A percentile compares a stretch with the other conserved stretches of the same genome.
Conservation (phyloP, 345 rosid species). For the Raphanus raphanistrum region DNA sequence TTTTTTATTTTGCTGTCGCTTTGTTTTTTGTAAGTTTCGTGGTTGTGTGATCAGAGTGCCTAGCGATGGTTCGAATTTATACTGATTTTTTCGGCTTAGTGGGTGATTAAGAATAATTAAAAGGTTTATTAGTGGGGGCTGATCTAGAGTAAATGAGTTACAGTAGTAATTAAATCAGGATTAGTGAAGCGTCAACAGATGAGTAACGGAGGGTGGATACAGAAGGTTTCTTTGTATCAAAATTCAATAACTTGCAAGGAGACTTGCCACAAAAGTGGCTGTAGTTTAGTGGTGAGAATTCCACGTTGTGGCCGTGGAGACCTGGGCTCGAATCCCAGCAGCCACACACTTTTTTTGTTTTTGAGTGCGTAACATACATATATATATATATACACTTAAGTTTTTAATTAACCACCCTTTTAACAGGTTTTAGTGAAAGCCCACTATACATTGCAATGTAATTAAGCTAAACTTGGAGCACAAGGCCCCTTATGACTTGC, state of each 20-base stretch:
- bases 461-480: too few species aligned
- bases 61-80: slow-evolving; percentile 16
- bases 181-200: slow-evolving; percentile 11
- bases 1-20: background rate
- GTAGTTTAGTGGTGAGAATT: slow-evolving; percentile 86
- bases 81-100: background rate
- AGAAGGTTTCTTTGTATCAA: slow-evolving; percentile 1
- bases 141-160: slow-evolving; percentile 16
- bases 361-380: too few species aligned
- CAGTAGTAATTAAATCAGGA: background rate
- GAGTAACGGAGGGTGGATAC: background rate
- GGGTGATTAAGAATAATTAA: slow-evolving; percentile 5
- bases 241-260: too few species aligned
- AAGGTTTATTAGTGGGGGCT: slow-evolving; percentile 16
- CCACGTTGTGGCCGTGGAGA: slow-evolving; percentile 89
- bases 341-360: slow-evolving; percentile 43
- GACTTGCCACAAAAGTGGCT: slow-evolving; percentile 36
- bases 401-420: background rate
- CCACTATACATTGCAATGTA: background rate
- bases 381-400: background rate
- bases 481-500: background rate
- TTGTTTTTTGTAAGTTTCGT: background rate
- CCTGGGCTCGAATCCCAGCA: slow-evolving; percentile 92
- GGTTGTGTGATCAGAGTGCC: slow-evolving; percentile 2
- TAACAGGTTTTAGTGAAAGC: background rate